Base-by-base conservation (phyloP, 2,329 filamentous ascomycete genomes). In the Botrytis aclada region DNA sequence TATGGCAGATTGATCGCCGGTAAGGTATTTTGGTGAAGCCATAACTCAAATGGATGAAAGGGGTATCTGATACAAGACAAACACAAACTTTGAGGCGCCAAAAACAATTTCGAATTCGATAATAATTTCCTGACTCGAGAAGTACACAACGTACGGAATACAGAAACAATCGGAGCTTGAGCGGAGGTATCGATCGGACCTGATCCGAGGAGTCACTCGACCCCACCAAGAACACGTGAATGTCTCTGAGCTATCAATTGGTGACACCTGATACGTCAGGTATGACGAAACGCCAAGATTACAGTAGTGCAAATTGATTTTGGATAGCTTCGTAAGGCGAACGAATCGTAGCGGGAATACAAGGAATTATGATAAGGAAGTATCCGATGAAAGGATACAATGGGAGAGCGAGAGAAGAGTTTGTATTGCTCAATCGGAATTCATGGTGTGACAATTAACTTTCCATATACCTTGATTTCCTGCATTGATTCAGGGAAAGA, bases 1-100 rank as follows among this genome's bases (percentile, higher is more conserved):
- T 77, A 98, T 93, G 62, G 88, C 93, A 73, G 88, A 85, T 76
- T 88, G 87, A 80, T 98, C 90, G 81, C 95, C 95, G 54, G 91
- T 95, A 76, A 99, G 86, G 80, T 95, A 87, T 76, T 87, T 87
- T n/a, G 88, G 81, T 63, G 67, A 37, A 54, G 58, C 25, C 73
- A 71, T 73, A 29, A 56, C 37, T 37, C 41, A 39, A 54, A 39
- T 10, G 12, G 22, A 34, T n/a, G 39, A 37, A 39, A 29, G 37
- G 25, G 34, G 25, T 41, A 54, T 56, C 18, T 39, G 32, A 34
- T 67, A 12, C 34, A 41, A 54, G 18, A 64, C 1, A n/a, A 20
- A 63, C 16, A 43, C 39, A 32, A n/a, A n/a, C n/a, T n/a, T n/a
- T n/a, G n/a, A 43, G 37, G 14, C 34, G 45, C 34, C 1, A 22